Base-by-base conservation (phyloP, 2,329 filamentous ascomycete genomes). In the Paraphaeosphaeria sporulosa region DNA sequence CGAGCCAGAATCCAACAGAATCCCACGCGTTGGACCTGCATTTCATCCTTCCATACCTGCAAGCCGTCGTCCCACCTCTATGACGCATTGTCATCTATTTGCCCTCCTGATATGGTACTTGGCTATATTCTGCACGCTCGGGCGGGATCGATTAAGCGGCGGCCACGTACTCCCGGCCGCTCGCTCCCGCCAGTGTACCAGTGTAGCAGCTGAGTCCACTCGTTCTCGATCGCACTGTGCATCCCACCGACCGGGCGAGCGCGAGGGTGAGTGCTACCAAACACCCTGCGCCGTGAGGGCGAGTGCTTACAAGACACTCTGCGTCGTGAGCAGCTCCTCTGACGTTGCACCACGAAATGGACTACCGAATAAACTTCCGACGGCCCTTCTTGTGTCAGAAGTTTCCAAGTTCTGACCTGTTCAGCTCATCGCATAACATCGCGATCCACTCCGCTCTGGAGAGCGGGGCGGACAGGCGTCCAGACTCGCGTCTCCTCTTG, bases 131-230 rank as follows among this genome's bases (percentile, higher is more conserved):
- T 57, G 48, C 61, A 44, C 30, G 47, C 51, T 59, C 44, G 55
- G 52, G 32, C 58, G 57, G 54, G 53, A 64, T 23, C 70, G 60
- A 69, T 68, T 71, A 64, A 67, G 68, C 60, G 67, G 61, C 63
- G 62, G 69, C 67, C 71, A 73, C 69, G 72, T 74, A 63, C 61
- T 30, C 44, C 21, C 57, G 58, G 49, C 32, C 44, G 42, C 46
- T 55, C 46, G 57, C 60, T 58, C 46, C 59, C 60, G 55, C 60
- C 57, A 55, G 30, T 9, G 30, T 32, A 32, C 30, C 30, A 32
- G 30, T 46, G 52, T 55, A 49, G 54, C 47, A 21, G 34, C 46
- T 36, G 38, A 21, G 40, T 56, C 54, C 19, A 56, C 48, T 12
- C 34, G 34, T 51, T 36, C 49, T 43, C 36, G 36, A 57, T 64